A percentile compares a stretch with the other conserved stretches of the same genome.
These are phyloP conservation scores for Shiraia sp. DNA, from an alignment of 2,329 filamentous ascomycete species.

Conservation along the genomic window DNA sequence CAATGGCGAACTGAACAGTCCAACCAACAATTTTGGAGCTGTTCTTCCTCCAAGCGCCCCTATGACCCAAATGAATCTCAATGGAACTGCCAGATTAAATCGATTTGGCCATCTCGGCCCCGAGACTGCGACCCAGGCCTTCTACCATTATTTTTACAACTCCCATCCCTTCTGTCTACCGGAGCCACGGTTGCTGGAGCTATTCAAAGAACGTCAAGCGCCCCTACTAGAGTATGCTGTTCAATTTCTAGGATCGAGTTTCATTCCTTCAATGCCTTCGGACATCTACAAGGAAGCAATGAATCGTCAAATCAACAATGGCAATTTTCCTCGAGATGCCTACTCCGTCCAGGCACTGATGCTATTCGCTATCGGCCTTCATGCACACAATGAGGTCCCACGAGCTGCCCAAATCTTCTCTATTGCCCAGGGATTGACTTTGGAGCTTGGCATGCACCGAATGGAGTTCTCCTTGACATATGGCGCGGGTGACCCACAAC, in stretches of 20 bases:
- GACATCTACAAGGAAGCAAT: conserved; percentile 50
- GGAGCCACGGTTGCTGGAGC: conserved; percentile 43
- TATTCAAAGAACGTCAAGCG: conserved; percentile 46
- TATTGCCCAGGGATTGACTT: conserved; percentile 70
- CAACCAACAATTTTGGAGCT: conserved; percentile 21
- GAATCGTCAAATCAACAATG: conserved; percentile 35
- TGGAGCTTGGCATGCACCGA: conserved; percentile 77
- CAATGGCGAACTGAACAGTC: conserved; percentile 28
- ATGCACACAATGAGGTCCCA: conserved; percentile 73
- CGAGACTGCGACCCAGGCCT: conserved; percentile 36
- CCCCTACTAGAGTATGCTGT: conserved; percentile 58
- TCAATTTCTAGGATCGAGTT: conserved; percentile 61
- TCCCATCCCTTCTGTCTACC: conserved; percentile 62
- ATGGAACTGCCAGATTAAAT: conserved; percentile 35
- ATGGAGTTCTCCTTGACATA: conserved; percentile 67
- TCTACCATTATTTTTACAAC: conserved; percentile 57
- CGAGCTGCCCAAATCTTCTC: conserved; percentile 69
- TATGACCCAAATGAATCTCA: conserved; percentile 36
- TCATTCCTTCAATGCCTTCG: conserved; percentile 51
- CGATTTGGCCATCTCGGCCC: conserved; percentile 33
- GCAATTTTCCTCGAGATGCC: conserved; percentile 38
- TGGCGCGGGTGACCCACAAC: conserved; percentile 65
- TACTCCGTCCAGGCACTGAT: conserved; percentile 78
- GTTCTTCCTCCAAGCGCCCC: conserved; percentile 23
- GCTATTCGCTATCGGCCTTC: conserved; percentile 75